Evolutionary conservation across 1,284 basidiomycete genomes (phyloP), one percentile per base, ranked within the genome.

Genomic region (Uromyces viciae-fabae): DNA sequence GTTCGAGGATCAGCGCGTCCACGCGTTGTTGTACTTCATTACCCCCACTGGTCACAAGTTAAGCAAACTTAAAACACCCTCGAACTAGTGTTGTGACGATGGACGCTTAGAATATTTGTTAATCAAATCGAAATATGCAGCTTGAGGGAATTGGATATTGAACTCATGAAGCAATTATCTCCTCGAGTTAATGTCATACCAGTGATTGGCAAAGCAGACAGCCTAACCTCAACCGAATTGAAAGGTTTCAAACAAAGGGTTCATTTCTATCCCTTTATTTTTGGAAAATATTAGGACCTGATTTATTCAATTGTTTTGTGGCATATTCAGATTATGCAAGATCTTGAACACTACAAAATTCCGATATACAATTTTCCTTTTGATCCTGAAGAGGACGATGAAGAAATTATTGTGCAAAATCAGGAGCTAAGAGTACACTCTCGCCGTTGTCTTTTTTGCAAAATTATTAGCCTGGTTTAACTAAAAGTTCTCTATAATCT

Each of bases 151-250:
- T 95, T 99, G 91, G 97, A 99, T 87, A 99, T 99, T 84, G 96
- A 97, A 86, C 89, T 98, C 81, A 98, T 98, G 95, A 92, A 94
- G 83, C 93, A 94, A 83, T 90, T 98, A 80, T 95, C 95, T 15
- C 94, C 94, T 33, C 92, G 94, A 82, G 97, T 98, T 87, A 99
- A 99, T 86, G 97, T 99, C 83, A 99, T 99, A 84, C 97, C 97
- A 81, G 96, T 99, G 85, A 91, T 99, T 85, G 97, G 97, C 84
- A 99, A 99, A 87, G 92, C 95, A 9, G 97, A 99, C 87, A 92
- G 94, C 11, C 88, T 99, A 86, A 98, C 96, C 19, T 93, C 94
- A 4, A 90, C 89, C 82, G 95, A 98, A 86, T 90, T 98, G 79
- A 90, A 90, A 82, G 94, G 91, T 15, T 99, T 99, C 91, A 98